These are phyloP conservation scores for Suillus paluster DNA, from an alignment of 768 basidiomycete genomes.

Conservation along the genomic window DNA sequence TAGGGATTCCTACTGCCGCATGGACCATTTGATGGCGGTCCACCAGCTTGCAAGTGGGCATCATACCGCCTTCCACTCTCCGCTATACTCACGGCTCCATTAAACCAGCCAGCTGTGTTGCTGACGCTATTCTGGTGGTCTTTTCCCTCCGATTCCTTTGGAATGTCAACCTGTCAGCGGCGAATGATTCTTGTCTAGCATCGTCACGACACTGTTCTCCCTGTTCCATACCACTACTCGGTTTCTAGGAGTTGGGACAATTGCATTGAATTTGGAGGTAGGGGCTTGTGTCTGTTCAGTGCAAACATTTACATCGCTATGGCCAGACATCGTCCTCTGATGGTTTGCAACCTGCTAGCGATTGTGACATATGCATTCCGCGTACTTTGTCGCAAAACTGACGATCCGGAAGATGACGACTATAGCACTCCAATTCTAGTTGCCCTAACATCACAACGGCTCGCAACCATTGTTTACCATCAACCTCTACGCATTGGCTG, in stretches of 20 bases:
- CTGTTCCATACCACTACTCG: slow-evolving; percentile 7
- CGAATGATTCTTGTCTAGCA: slow-evolving; percentile 18
- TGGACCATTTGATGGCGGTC: slow-evolving; percentile 1
- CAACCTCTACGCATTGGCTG: neutral
- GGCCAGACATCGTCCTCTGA: slow-evolving; percentile 4
- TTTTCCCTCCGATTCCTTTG: slow-evolving; percentile 15
- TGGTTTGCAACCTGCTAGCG: slow-evolving; percentile 19
- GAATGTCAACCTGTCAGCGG: slow-evolving; percentile 18
- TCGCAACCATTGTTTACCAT: slow-evolving; percentile 22
- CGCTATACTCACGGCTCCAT: neutral
- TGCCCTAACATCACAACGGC: slow-evolving; percentile 1
- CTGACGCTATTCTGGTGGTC: slow-evolving; percentile 10
- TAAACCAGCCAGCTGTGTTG: slow-evolving; percentile 5
- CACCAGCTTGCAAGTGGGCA: slow-evolving; percentile 12
- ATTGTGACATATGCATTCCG: slow-evolving; percentile 10
- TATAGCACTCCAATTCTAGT: slow-evolving; percentile 2
- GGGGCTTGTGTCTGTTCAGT: neutral
- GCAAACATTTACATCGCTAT: neutral
- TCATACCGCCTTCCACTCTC: neutral
- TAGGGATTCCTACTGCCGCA: neutral
- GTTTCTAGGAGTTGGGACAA: neutral
- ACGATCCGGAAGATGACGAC: slow-evolving; percentile 13
- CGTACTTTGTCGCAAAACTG: neutral
- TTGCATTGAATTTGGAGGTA: slow-evolving; percentile 10
- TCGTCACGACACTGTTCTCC: slow-evolving; percentile 14